phyloP scores from a whole-genome alignment of 305 asterid species.

The Rubia balearica region DNA sequence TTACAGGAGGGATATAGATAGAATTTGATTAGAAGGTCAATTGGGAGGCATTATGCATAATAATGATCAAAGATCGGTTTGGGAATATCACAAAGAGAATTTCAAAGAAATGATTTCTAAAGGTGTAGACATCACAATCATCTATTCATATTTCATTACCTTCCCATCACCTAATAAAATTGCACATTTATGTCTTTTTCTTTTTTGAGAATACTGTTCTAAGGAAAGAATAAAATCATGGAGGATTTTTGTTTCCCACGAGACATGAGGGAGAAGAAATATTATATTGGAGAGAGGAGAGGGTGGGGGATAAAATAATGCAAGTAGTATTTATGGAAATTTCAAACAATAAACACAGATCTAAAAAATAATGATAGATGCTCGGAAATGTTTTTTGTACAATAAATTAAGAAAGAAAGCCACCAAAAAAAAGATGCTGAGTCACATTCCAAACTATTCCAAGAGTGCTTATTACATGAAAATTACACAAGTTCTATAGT shows the following conservation, averaged over 20 bases:
- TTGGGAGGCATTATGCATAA: neutral
- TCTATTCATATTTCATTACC: neutral
- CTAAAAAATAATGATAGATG: neutral
- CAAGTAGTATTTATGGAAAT: neutral
- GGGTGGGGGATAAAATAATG: neutral
- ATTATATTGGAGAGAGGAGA: too few relatives aligned
- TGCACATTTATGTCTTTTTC: neutral
- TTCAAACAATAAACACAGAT: neutral
- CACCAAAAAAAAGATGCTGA: neutral
- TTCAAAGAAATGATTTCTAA: neutral
- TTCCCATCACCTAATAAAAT: neutral
- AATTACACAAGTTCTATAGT: neutral
- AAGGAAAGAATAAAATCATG: neutral
- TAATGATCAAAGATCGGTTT: neutral
- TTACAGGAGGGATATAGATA: neutral
- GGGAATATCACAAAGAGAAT: neutral
- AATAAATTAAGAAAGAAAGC: neutral
- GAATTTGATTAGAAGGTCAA: constrained; percentile 1
- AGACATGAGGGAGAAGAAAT: too few relatives aligned
- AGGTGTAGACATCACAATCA: neutral
- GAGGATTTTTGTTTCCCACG: neutral
- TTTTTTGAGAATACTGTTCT: neutral
- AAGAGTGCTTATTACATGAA: neutral
- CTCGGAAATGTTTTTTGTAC: neutral
- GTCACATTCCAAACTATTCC: neutral